A percentile compares a stretch with the other conserved stretches of the same genome.
Evolutionary conservation across 2,329 filamentous ascomycete species (phyloP).

Genomic region (Phaeosphaeriaceae sp.): DNA sequence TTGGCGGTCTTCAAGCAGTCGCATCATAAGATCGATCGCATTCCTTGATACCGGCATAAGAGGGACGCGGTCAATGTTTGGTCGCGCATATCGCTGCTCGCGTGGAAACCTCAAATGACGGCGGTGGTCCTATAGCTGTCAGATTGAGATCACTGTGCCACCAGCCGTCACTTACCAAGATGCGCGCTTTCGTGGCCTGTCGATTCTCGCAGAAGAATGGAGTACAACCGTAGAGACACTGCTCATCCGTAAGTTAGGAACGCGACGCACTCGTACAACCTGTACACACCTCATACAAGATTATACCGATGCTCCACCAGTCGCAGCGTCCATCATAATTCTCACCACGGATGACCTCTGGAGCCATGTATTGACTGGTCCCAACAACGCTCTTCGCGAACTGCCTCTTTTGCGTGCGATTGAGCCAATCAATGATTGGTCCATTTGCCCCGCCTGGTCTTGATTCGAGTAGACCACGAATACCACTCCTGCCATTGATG

Average conservation of each 20-base stretch:
- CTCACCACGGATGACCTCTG: constrained; percentile 84
- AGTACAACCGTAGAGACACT: constrained; percentile 88
- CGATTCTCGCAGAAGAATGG: constrained; percentile 86
- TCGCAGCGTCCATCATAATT: constrained; percentile 92
- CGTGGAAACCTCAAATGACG: constrained; percentile 74
- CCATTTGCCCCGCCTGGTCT: constrained; percentile 34
- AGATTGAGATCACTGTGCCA: background rate
- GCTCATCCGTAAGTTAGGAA: constrained; percentile 47
- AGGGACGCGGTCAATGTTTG: constrained; percentile 53
- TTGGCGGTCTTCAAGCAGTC: constrained; percentile 77
- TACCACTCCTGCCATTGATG: constrained; percentile 41
- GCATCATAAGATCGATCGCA: constrained; percentile 78
- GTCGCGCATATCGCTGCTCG: constrained; percentile 59
- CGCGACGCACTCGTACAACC: too few species aligned
- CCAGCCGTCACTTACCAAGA: constrained; percentile 65
- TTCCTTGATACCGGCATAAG: constrained; percentile 66
- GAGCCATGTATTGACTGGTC: constrained; percentile 98
- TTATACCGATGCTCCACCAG: constrained; percentile 96
- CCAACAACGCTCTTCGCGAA: constrained; percentile 88
- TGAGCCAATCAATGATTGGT: constrained; percentile 51
- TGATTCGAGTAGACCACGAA: constrained; percentile 22
- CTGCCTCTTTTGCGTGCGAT: constrained; percentile 64
- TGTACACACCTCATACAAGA: constrained; percentile 75
- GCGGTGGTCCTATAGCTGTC: constrained; percentile 66
- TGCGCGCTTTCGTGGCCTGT: constrained; percentile 84